Base-by-base conservation (phyloP, 805 yeast genomes). In the Kluyveromyces lactis region DNA sequence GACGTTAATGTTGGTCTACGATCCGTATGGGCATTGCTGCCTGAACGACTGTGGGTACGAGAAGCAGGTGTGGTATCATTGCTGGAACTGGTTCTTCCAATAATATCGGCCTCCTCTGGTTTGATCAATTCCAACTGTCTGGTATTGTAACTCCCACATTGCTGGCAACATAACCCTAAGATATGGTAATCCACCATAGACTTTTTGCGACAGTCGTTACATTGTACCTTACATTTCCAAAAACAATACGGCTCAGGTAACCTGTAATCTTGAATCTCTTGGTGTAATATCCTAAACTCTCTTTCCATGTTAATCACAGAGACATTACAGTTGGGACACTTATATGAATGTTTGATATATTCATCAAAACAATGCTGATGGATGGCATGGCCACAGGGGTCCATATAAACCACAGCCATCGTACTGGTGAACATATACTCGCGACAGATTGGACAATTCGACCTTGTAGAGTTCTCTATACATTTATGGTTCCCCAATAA, bases 391-490 rank as follows among this genome's bases (percentile, higher is more conserved):
- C 97, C 96, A 63, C 97, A 89, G 3, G 70, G 67, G 36, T 72
- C 68, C 95, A 89, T 86, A 58, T 89, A 87, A 16, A 86, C 95
- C 31, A 87, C 95, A 9, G 86, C 80, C 55, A 69, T 72, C 5
- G 82, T 77, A 3, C 92, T 80, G 12, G 86, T 82, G 58, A 89
- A 89, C 75, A 89, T 75, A 58, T 79, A 87, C 51, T 87, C 97
- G 42, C 83, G 85, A 62, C 97, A 89, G 27, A 89, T 86, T 1
- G 96, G 95, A 59, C 97, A 89, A 56, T 87, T 79, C 34, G 95
- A 82, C 57, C 83, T 92, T 0, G 95, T 87, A 4, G 95, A 78
- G 49, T 86, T 78, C 51, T 83, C 86, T 37, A 87, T 79, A 62
- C 97, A 90, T 46, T 72, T 74, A 63, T 90, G 97, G 43, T 78